Base-by-base conservation (phyloP, 441 rosid species). In the Dalechampia spathulata region DNA sequence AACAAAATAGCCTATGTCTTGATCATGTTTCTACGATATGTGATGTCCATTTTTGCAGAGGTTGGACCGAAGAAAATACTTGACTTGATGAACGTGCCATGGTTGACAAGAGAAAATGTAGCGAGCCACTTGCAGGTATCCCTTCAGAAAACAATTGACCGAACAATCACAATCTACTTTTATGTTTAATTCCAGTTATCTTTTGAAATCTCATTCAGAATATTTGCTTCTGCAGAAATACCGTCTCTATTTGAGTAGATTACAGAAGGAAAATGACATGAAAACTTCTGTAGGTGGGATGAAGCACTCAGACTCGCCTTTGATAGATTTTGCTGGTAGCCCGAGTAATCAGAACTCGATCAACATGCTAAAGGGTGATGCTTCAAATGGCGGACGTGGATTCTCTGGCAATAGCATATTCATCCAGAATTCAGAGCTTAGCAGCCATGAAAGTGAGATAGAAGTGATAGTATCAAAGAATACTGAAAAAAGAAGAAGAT, bases 111-210 rank as follows among this genome's bases (percentile, higher is more conserved):
- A 74, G 95, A 91, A 68, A 86, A 88, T 66, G 78, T 91, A 2
- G 98, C 96, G 21, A 91, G 98, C 67, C 98, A 91, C 64, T 73
- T 91, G 75, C 98, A 91, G 98, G 98, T 91, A 71, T 57, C 54
- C 28, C 16, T 16, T 26, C 5, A 17, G 19, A 36, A 52, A 17
- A 58, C 2, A 6, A 19, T 30, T 17, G 27, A 7, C 7, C 22
- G 15, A 41, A 14, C 38, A 34, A 10, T 42, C 27, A 3, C 19
- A 19, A 36, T 41, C 13, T 52, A 49, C 34, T n/a, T 14, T 17
- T 25, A 26, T 43, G 21, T 57, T 53, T 30, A 26, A 7, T 46
- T 25, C 49, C 17, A 30, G 26, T 41, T 27, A 54, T 50, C 43
- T 28, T 2, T 17, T 53, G 7, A 44, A 46, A 36, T 65, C 72